Evolutionary conservation across 2,329 filamentous ascomycete genomes (phyloP).

Genomic region (Penicillium freii): DNA sequence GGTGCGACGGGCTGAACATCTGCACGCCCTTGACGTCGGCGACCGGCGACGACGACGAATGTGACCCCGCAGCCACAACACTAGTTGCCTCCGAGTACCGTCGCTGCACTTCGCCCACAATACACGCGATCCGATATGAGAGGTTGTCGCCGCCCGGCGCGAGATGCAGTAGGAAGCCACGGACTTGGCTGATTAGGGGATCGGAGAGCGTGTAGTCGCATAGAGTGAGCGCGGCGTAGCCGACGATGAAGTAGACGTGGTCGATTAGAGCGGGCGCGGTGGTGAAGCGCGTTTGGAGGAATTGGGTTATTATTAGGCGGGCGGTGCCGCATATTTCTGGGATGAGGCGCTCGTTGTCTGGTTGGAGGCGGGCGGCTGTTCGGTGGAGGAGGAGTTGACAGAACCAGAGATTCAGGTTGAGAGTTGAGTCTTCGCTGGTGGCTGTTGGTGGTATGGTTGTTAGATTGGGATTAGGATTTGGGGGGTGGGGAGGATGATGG

Average conservation of each 20-base stretch:
- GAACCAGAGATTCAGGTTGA: slow-evolving; percentile 37
- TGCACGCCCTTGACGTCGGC: slow-evolving; percentile 14
- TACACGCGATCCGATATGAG: slow-evolving; percentile 33
- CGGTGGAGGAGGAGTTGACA: slow-evolving; percentile 37
- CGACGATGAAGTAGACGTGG: slow-evolving; percentile 35
- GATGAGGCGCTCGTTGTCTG: slow-evolving; percentile 26
- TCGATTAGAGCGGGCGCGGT: slow-evolving; percentile 34
- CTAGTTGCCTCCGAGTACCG: slow-evolving; percentile 25
- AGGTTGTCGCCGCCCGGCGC: slow-evolving; percentile 35
- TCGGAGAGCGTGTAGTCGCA: slow-evolving; percentile 36
- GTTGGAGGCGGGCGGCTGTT: slow-evolving; percentile 29
- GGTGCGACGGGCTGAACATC: slow-evolving; percentile 11
- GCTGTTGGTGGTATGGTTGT: slow-evolving; percentile 13
- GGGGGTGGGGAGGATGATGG: not conserved
- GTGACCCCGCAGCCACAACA: slow-evolving; percentile 2
- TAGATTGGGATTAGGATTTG: not conserved
- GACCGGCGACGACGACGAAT: slow-evolving; percentile 22
- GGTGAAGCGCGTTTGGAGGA: slow-evolving; percentile 30
- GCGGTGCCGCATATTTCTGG: slow-evolving; percentile 32
- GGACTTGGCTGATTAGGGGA: slow-evolving; percentile 34
- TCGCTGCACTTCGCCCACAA: slow-evolving; percentile 33
- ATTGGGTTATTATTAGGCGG: slow-evolving; percentile 32
- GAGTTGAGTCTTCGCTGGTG: slow-evolving; percentile 30
- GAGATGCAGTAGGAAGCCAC: slow-evolving; percentile 34
- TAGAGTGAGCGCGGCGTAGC: slow-evolving; percentile 37